Evolutionary conservation across 2,329 filamentous ascomycete genomes (phyloP).

Genomic region (Aspergillus eucalypticola): DNA sequence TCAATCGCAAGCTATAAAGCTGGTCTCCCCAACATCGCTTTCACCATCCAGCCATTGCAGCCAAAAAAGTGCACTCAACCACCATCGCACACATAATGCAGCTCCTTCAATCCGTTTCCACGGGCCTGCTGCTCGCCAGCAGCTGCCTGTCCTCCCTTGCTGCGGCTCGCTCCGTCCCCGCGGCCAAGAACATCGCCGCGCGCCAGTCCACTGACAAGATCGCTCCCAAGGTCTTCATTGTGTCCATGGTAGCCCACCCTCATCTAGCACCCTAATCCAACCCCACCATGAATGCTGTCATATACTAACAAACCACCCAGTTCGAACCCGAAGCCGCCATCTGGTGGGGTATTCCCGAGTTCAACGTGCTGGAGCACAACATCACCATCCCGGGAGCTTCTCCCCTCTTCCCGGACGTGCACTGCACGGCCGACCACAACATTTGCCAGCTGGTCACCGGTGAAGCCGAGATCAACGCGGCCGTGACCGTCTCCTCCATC

Average conservation of each 20-base stretch:
- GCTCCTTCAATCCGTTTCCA: slow-evolving; percentile 17
- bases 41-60: background rate
- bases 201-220: slow-evolving; percentile 22
- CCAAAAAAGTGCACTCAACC: too few relatives aligned
- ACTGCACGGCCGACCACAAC: slow-evolving; percentile 61
- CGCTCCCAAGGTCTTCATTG: slow-evolving; percentile 45
- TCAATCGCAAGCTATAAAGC: slow-evolving; percentile 1
- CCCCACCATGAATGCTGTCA: too few relatives aligned
- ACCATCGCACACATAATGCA: slow-evolving; percentile 11
- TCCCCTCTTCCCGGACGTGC: slow-evolving; percentile 63
- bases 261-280: too few relatives aligned
- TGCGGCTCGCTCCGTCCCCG: slow-evolving; percentile 1
- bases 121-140: slow-evolving; percentile 18
- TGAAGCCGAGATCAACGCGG: slow-evolving; percentile 74
- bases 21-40: background rate
- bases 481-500: slow-evolving; percentile 64
- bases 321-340: slow-evolving; percentile 62
- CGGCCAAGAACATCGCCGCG: background rate
- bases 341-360: slow-evolving; percentile 61
- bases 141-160: slow-evolving; percentile 14
- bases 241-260: slow-evolving; percentile 38
- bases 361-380: slow-evolving; percentile 58
- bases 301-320: slow-evolving; percentile 38
- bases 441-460: slow-evolving; percentile 71
- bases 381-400: slow-evolving; percentile 64